Conservation (phyloP, 805 yeast species). For the Saturnispora hagleri region DNA sequence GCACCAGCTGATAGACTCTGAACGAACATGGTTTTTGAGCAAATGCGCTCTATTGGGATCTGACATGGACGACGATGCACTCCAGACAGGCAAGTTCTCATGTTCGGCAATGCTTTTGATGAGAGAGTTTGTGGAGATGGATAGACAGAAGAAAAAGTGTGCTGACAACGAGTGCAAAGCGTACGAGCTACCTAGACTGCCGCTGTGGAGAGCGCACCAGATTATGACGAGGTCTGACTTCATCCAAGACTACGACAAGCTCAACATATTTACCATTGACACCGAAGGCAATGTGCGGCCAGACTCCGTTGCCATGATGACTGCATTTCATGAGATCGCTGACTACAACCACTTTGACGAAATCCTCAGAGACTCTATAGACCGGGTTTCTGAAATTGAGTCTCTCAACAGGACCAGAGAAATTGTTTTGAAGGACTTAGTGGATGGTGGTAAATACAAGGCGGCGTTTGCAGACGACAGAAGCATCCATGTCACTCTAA, state of each 20-base stretch:
- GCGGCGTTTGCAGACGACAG: conserved; percentile 7
- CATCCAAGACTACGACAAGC: conserved; percentile 63
- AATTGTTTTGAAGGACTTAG: conserved; percentile 59
- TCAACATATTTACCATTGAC: conserved; percentile 74
- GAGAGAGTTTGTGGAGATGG: conserved; percentile 65
- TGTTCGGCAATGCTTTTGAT: conserved; percentile 65
- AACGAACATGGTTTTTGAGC: conserved; percentile 77
- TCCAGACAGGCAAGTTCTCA: conserved; percentile 73
- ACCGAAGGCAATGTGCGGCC: conserved; percentile 65
- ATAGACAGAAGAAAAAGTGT: conserved; percentile 24
- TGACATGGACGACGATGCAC: conserved; percentile 83
- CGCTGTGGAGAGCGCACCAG: conserved; percentile 77
- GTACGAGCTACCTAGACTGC: conserved; percentile 52
- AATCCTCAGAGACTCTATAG: conserved; percentile 52
- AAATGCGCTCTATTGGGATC: conserved; percentile 72
- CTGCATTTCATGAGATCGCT: conserved; percentile 75
- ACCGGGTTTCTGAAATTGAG: conserved; percentile 68
- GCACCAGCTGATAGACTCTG: conserved; percentile 64
- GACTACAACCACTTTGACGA: conserved; percentile 62
- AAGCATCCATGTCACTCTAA: background rate
- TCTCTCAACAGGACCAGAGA: conserved; percentile 72
- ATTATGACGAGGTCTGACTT: conserved; percentile 80
- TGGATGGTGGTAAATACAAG: conserved; percentile 39
- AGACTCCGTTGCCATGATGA: conserved; percentile 83
- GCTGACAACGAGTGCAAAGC: background rate